Evolutionary conservation across 805 yeast genomes (phyloP).

Genomic region (Candida verbasci): DNA sequence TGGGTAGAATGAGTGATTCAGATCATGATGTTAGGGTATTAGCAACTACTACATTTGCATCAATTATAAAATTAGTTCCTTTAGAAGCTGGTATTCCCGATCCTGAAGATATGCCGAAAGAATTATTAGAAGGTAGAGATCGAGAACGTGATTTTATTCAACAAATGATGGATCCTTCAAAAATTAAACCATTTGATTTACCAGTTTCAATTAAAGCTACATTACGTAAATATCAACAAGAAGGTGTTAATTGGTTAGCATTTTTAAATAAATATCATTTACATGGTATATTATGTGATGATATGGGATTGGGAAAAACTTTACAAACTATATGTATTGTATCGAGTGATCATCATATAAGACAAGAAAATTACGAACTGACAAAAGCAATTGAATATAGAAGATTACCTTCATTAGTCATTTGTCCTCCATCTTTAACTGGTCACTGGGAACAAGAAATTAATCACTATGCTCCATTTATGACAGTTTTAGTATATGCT

Average conservation of each 20-base stretch:
- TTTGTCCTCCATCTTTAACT: constrained; percentile 96
- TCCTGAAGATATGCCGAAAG: constrained; percentile 85
- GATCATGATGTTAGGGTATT: constrained; percentile 81
- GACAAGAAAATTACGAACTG: constrained; percentile 63
- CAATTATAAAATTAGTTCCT: constrained; percentile 91
- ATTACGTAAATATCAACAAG: constrained; percentile 92
- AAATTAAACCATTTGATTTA: constrained; percentile 78
- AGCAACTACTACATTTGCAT: constrained; percentile 95
- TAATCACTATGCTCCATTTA: constrained; percentile 81
- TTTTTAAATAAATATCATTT: constrained; percentile 90
- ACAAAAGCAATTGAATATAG: constrained; percentile 64
- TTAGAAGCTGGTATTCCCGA: constrained; percentile 96
- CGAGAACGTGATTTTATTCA: constrained; percentile 90
- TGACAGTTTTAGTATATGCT: constrained; percentile 80
- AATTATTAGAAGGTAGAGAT: constrained; percentile 82
- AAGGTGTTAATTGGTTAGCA: constrained; percentile 97
- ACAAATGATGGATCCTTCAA: constrained; percentile 97
- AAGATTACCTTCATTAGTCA: constrained; percentile 75
- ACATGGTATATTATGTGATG: constrained; percentile 97
- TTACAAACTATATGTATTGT: constrained; percentile 95
- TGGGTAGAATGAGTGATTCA: constrained; percentile 97
- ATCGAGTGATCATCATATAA: constrained; percentile 88
- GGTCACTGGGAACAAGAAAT: constrained; percentile 99
- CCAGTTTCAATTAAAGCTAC: constrained; percentile 94
- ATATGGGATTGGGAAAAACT: constrained; percentile 98